Conservation (phyloP, 805 yeast species). For the Ogataea glucozyma region DNA sequence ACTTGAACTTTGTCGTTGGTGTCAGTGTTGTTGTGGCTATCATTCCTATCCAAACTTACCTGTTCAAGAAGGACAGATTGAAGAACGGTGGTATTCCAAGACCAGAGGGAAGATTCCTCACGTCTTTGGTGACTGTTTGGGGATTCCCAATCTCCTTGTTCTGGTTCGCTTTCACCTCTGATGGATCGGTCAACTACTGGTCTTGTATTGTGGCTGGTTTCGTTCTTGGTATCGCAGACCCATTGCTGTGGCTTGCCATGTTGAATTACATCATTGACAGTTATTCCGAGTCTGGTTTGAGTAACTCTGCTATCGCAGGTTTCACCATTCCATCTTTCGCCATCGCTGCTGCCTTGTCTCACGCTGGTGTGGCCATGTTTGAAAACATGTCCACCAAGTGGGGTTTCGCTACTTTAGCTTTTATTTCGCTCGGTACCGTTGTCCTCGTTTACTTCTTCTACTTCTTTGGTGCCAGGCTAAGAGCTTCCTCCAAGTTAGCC, state of each 20-base stretch:
- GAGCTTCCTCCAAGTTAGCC: conserved; percentile 35
- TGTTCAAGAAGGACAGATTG: conserved; percentile 33
- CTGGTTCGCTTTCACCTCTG: conserved; percentile 38
- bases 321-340: conserved; percentile 40
- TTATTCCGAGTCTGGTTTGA: conserved; percentile 35
- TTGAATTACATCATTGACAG: conserved; percentile 37
- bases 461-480: conserved; percentile 36
- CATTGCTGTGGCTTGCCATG: conserved; percentile 39
- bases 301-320: conserved; percentile 39
- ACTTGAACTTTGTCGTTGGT: conserved; percentile 39
- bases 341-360: conserved; percentile 38
- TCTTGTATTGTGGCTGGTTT: conserved; percentile 38
- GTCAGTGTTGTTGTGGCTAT: conserved; percentile 30
- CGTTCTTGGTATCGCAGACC: conserved; percentile 36
- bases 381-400: conserved; percentile 38
- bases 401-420: conserved; percentile 38
- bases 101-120: conserved; percentile 38
- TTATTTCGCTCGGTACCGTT: conserved; percentile 36
- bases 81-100: conserved; percentile 36
- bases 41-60: conserved; percentile 35
- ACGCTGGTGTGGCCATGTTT: conserved; percentile 42
- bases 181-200: conserved; percentile 36
- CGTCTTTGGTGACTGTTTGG: conserved; percentile 38
- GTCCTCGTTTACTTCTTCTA: conserved; percentile 35
- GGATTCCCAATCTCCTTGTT: conserved; percentile 38